Evolutionary conservation across 2,329 filamentous ascomycete species (phyloP).

Genomic region (Talaromyces sp.): DNA sequence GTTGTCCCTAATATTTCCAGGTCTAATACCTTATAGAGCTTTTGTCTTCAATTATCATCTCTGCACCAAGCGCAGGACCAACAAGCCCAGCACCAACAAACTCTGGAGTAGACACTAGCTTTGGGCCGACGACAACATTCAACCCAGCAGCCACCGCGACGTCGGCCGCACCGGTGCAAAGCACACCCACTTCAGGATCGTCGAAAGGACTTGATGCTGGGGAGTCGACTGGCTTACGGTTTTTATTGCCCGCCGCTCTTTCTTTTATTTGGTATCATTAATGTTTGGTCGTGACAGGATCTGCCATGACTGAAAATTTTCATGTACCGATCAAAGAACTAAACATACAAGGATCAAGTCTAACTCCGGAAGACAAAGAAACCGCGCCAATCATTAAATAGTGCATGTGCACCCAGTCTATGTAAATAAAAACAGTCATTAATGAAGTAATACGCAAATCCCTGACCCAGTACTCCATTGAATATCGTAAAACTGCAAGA

Average conservation of each 20-base stretch:
- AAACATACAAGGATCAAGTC: not conserved
- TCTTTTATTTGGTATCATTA: not conserved
- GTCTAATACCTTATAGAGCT: not conserved
- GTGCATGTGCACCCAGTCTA: not conserved
- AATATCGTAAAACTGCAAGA: not conserved
- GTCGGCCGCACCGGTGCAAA: not conserved
- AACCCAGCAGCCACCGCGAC: not conserved
- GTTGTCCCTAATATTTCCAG: not conserved
- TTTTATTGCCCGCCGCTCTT: not conserved
- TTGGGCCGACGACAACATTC: not conserved
- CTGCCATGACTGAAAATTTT: not conserved
- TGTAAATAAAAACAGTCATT: not conserved
- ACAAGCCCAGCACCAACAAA: not conserved
- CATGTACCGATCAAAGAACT: not conserved
- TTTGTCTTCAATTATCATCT: not conserved
- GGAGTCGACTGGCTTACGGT: not conserved
- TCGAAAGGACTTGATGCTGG: not conserved
- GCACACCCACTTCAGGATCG: not conserved
- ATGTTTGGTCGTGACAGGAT: not conserved
- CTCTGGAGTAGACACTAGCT: not conserved
- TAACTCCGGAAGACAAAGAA: not conserved
- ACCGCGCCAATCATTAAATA: not conserved
- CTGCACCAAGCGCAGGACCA: not conserved
- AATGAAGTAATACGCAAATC: not conserved
- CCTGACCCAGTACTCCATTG: not conserved